phyloP scores from a whole-genome alignment of 352 stramenopile species.

The Thraustochytrium sp. region DNA sequence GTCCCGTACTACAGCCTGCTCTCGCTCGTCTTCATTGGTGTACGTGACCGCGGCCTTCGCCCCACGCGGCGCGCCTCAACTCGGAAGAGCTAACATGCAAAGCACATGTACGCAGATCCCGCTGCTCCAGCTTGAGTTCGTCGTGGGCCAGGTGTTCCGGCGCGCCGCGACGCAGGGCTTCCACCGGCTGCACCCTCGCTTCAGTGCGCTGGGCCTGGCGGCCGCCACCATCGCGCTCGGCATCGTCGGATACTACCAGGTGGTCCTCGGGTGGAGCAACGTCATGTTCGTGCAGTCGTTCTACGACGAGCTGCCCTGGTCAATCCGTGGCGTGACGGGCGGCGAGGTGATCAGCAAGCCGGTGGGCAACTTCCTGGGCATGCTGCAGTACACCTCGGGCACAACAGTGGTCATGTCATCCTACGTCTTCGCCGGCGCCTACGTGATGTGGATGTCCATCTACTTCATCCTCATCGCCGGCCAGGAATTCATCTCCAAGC shows the following conservation, averaged over 20 bases:
- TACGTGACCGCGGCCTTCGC: no score
- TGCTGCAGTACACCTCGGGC: neutral
- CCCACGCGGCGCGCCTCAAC: no score
- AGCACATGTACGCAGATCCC: no score
- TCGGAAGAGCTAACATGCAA: no score
- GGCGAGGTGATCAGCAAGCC: neutral
- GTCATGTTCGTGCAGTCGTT: constrained; percentile 39
- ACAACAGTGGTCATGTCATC: neutral
- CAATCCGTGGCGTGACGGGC: neutral
- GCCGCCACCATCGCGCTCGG: constrained; percentile 44
- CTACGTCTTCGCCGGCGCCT: constrained; percentile 6
- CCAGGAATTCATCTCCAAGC: constrained; percentile 28
- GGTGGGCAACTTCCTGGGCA: neutral
- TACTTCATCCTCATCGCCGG: constrained; percentile 35
- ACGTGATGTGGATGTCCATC: constrained; percentile 26
- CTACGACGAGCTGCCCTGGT: constrained; percentile 4
- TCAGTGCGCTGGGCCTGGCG: constrained; percentile 40
- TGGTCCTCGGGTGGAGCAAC: constrained; percentile 40
- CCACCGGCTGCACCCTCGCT: constrained; percentile 32
- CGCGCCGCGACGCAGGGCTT: constrained; percentile 52
- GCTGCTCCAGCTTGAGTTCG: constrained; percentile 59
- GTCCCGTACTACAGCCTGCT: constrained; percentile 59
- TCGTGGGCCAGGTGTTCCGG: constrained; percentile 55
- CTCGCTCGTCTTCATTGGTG: constrained; percentile 56
- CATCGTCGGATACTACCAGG: constrained; percentile 46